A percentile compares a stretch with the other conserved stretches of the same genome.
These are phyloP conservation scores for Uncinocarpus reesii DNA, from an alignment of 2,329 filamentous ascomycete species.

Conservation along the genomic window DNA sequence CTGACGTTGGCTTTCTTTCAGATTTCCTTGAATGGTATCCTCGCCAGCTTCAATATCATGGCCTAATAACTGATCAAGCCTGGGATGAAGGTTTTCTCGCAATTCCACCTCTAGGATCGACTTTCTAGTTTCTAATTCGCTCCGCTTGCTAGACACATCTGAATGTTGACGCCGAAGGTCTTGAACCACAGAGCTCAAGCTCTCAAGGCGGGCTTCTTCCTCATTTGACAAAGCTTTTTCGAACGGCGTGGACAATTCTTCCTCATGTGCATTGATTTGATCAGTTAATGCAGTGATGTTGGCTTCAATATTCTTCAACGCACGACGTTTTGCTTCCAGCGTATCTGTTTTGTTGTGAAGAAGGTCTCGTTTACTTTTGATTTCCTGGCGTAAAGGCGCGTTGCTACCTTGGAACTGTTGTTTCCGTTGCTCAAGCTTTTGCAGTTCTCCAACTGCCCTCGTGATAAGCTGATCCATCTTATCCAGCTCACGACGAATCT, in stretches of 20 bases:
- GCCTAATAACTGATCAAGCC: constrained; percentile 73
- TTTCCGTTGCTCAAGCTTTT: constrained; percentile 70
- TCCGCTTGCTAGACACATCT: constrained; percentile 59
- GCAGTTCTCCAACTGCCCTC: constrained; percentile 67
- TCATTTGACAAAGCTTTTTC: constrained; percentile 74
- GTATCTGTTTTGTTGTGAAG: constrained; percentile 63
- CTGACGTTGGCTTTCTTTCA: constrained; percentile 71
- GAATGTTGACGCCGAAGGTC: constrained; percentile 67
- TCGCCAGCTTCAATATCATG: constrained; percentile 58
- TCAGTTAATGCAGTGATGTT: constrained; percentile 67
- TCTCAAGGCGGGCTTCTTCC: constrained; percentile 74
- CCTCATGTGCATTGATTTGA: constrained; percentile 64
- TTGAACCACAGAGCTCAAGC: constrained; percentile 58
- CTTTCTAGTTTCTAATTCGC: constrained; percentile 71
- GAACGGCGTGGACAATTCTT: constrained; percentile 75
- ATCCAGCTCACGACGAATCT: constrained; percentile 62
- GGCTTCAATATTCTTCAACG: constrained; percentile 57
- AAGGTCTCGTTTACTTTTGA: constrained; percentile 63
- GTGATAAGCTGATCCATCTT: constrained; percentile 82
- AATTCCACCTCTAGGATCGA: constrained; percentile 76
- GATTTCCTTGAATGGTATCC: constrained; percentile 49
- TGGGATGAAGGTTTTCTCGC: constrained; percentile 76
- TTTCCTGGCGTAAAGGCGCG: constrained; percentile 65
- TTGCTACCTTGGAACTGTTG: constrained; percentile 72
- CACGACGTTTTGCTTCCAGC: constrained; percentile 59